A percentile compares a stretch with the other conserved stretches of the same genome.
Evolutionary conservation across 2,329 filamentous ascomycete species (phyloP).

Genomic region (Emergomyces africanus): DNA sequence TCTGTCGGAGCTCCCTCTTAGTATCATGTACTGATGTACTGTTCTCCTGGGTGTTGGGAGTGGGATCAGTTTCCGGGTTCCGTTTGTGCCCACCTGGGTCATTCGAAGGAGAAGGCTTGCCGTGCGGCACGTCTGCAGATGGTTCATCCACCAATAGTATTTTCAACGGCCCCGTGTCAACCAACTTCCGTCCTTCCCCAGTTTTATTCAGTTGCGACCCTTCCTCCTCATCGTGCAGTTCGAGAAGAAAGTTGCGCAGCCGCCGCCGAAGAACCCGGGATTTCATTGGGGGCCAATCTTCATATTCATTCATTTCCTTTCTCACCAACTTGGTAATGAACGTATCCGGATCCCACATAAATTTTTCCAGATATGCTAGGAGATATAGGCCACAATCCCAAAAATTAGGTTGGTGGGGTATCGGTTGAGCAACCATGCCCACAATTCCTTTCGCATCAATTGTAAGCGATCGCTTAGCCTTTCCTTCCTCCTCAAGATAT

Average conservation of each 20-base stretch:
- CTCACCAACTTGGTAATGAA: conserved; percentile 57
- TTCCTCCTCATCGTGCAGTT: conserved; percentile 48
- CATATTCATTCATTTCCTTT: conserved; percentile 45
- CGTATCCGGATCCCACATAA: conserved; percentile 58
- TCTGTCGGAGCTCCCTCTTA: background rate
- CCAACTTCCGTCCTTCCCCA: background rate
- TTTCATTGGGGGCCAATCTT: conserved; percentile 43
- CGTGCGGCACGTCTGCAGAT: too few relatives aligned
- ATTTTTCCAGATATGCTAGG: conserved; percentile 70
- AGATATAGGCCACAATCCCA: conserved; percentile 86
- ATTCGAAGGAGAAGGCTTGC: background rate
- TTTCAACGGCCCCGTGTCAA: conserved; percentile 8
- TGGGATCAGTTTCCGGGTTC: background rate
- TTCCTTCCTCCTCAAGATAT: conserved; percentile 64
- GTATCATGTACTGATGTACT: background rate
- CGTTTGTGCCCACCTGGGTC: background rate
- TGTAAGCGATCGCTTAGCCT: conserved; percentile 43
- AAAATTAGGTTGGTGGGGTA: conserved; percentile 71
- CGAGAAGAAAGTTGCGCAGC: conserved; percentile 54
- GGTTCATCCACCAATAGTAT: conserved; percentile 6
- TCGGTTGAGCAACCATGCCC: conserved; percentile 57
- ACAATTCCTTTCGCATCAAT: conserved; percentile 35
- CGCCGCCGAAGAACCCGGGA: conserved; percentile 48
- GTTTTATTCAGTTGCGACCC: conserved; percentile 8
- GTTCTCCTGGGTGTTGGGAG: background rate